phyloP scores from a whole-genome alignment of 306 rosid genomes.

The Coriaria nepalensis region DNA sequence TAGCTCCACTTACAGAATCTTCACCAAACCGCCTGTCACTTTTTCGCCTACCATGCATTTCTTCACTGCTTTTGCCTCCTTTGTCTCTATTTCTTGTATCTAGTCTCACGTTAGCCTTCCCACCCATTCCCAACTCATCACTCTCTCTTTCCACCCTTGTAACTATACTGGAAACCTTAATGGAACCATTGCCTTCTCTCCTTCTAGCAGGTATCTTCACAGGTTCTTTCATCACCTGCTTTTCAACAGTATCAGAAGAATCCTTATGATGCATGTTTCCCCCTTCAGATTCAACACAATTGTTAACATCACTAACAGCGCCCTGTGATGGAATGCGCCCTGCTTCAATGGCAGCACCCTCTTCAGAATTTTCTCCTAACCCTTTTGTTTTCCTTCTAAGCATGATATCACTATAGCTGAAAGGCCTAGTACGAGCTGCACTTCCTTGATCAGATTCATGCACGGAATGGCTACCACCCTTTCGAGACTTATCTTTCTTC shows the following conservation, averaged over 20 bases:
- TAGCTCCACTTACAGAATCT: constrained; percentile 29
- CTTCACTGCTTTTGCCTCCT: constrained; percentile 13
- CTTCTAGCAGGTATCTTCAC: constrained; percentile 37
- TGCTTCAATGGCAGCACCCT: constrained; percentile 18
- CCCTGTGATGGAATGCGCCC: constrained; percentile 18
- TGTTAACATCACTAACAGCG: constrained; percentile 25
- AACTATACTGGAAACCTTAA: constrained; percentile 24
- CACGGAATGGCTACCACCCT: constrained; percentile 19
- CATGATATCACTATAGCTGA: constrained; percentile 74
- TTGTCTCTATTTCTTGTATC: constrained; percentile 10
- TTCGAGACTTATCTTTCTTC: constrained; percentile 28
- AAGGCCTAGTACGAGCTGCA: constrained; percentile 91
- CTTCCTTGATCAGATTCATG: constrained; percentile 37
- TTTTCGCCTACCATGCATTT: constrained; percentile 16
- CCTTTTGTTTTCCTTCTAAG: constrained; percentile 47
- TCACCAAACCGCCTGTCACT: constrained; percentile 10
- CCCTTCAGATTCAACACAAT: constrained; percentile 26
- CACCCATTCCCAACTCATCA: constrained; percentile 16
- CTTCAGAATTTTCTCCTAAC: constrained; percentile 31
- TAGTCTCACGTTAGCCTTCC: constrained; percentile 17
- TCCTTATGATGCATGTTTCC: constrained; percentile 12
- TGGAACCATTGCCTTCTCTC: constrained; percentile 26
- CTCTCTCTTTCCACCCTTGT: constrained; percentile 30
- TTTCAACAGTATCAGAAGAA: constrained; percentile 25
- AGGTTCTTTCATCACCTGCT: constrained; percentile 21